Evolutionary conservation across 352 stramenopile genomes (phyloP).

Genomic region (Thraustochytrium aureum): DNA sequence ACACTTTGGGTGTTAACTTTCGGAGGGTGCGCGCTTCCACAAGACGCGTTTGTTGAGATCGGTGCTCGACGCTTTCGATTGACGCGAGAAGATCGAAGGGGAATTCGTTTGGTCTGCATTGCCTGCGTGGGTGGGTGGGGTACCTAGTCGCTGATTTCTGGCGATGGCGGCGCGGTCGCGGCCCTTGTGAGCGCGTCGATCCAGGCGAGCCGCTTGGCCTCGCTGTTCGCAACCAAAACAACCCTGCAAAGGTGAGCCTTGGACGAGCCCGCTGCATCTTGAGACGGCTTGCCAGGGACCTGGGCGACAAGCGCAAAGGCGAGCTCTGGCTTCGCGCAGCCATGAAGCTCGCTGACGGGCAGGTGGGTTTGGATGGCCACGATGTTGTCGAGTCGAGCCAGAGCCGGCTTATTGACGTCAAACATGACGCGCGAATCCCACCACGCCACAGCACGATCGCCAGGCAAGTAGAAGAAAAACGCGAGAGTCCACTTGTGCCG

Average conservation of each 20-base stretch:
- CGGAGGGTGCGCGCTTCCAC: no score
- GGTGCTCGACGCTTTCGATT: neutral
- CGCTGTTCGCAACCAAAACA: neutral
- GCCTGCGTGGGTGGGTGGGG: neutral
- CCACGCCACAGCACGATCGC: neutral
- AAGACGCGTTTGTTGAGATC: neutral
- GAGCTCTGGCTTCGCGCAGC: neutral
- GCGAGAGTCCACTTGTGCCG: neutral
- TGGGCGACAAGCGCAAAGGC: slow-evolving; percentile 2
- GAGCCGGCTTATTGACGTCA: neutral
- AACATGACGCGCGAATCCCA: neutral
- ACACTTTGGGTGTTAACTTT: no score
- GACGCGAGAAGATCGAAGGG: neutral
- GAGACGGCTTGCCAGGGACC: neutral
- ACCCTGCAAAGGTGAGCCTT: neutral
- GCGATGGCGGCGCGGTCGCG: no score
- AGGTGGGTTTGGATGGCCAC: neutral
- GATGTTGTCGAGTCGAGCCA: neutral
- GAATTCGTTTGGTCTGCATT: neutral
- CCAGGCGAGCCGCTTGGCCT: neutral
- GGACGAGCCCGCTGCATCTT: neutral
- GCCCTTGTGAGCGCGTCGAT: neutral
- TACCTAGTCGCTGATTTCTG: no score
- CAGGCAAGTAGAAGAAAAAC: neutral
- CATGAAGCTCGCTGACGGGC: neutral